Evolutionary conservation across 2,329 filamentous ascomycete genomes (phyloP).

Genomic region (Colletotrichum sp.): DNA sequence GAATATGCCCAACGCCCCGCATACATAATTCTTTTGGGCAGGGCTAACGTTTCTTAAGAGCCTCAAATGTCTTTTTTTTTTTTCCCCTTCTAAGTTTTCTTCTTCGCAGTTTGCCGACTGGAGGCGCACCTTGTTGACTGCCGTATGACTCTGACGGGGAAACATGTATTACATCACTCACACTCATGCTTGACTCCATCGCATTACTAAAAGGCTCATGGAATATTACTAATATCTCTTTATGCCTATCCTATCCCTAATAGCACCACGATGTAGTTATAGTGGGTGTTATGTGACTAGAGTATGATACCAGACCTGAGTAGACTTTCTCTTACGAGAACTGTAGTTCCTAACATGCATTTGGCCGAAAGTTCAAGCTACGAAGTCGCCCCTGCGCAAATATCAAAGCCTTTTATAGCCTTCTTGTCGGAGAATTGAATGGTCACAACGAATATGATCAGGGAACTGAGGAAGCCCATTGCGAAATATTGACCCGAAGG

Average conservation of each 20-base stretch:
- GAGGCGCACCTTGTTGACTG: too few species aligned
- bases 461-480: neutral
- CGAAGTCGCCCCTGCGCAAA: neutral
- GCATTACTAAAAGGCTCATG: neutral
- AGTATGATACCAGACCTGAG: neutral
- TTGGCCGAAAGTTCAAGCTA: neutral
- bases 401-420: neutral
- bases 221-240: neutral
- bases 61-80: neutral
- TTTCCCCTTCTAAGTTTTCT: too few species aligned
- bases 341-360: neutral
- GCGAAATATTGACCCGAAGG: neutral
- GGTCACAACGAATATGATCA: neutral
- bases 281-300: neutral
- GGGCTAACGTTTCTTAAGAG: neutral
- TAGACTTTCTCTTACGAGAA: neutral
- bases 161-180: neutral
- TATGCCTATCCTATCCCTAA: neutral
- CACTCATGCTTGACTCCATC: neutral
- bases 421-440: neutral
- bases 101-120: too few species aligned
- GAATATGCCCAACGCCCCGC: neutral
- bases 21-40: neutral
- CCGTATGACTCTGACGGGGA: too few species aligned
- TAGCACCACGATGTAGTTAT: neutral